A percentile compares a stretch with the other conserved stretches of the same genome.
Evolutionary conservation across 176 grass and related monocot genomes (phyloP).

Genomic region (Aegilops umbellulata): DNA sequence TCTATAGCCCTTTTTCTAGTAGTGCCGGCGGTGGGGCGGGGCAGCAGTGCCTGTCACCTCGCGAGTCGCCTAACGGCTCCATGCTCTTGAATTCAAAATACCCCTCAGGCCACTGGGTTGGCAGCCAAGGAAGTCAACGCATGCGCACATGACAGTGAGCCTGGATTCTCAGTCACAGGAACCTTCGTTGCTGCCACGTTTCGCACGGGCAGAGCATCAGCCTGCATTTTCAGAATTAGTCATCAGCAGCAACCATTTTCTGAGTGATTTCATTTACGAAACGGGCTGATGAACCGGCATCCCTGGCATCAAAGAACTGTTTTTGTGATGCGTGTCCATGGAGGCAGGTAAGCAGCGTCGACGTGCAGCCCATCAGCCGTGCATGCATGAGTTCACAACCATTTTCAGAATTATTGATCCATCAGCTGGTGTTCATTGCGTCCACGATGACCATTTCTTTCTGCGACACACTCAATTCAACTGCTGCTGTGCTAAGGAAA

Average conservation of each 20-base stretch:
- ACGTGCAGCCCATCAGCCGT: constrained; percentile 34
- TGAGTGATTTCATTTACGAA: not conserved
- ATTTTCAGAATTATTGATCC: not conserved
- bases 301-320: not conserved
- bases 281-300: not conserved
- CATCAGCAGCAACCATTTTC: not conserved
- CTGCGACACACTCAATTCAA: not conserved
- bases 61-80: not conserved
- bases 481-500: not conserved
- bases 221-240: not conserved
- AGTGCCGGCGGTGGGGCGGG: no score
- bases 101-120: not conserved
- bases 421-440: not conserved
- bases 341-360: not conserved
- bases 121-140: constrained; percentile 21
- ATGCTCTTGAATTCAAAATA: not conserved
- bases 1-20: no score
- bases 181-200: not conserved
- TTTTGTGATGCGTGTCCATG: not conserved
- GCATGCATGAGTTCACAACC: not conserved
- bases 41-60: not conserved
- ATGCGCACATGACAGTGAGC: not conserved
- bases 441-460: not conserved
- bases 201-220: not conserved
- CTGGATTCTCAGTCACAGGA: not conserved